phyloP scores from a whole-genome alignment of 495 filamentous ascomycete genomes.

The Annulohypoxylon stygium region DNA sequence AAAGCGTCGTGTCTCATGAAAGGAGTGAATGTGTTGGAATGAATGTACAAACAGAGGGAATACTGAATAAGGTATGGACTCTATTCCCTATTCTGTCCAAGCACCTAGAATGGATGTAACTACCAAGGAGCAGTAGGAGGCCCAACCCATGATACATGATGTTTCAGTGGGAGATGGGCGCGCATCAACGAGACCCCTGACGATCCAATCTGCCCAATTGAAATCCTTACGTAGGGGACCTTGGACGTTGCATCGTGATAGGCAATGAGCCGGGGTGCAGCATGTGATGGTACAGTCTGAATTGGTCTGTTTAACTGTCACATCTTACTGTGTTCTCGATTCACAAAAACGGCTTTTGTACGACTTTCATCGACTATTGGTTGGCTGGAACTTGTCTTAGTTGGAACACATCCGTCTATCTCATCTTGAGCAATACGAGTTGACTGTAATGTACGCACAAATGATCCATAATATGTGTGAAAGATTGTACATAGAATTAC shows the following conservation, averaged over 20 bases:
- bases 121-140: constrained; percentile 29
- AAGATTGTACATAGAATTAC: neutral
- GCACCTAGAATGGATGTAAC: constrained; percentile 12
- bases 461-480: neutral
- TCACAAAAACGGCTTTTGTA: neutral
- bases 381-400: neutral
- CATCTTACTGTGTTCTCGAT: constrained; percentile 3
- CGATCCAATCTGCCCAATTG: constrained; percentile 38
- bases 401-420: neutral
- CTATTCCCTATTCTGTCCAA: neutral
- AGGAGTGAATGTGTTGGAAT: constrained; percentile 6
- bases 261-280: constrained; percentile 14
- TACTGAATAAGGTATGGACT: constrained; percentile 6
- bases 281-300: constrained; percentile 9
- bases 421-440: neutral
- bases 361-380: neutral
- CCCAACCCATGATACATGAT: constrained; percentile 39
- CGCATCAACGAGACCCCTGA: constrained; percentile 40
- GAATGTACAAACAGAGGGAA: constrained; percentile 18
- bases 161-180: constrained; percentile 33
- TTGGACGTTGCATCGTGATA: constrained; percentile 18
- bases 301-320: neutral
- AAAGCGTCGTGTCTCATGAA: neutral
- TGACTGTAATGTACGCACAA: neutral
- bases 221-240: constrained; percentile 7